phyloP scores from a whole-genome alignment of 2,329 filamentous ascomycete species.

The Trichoderma lentiforme region DNA sequence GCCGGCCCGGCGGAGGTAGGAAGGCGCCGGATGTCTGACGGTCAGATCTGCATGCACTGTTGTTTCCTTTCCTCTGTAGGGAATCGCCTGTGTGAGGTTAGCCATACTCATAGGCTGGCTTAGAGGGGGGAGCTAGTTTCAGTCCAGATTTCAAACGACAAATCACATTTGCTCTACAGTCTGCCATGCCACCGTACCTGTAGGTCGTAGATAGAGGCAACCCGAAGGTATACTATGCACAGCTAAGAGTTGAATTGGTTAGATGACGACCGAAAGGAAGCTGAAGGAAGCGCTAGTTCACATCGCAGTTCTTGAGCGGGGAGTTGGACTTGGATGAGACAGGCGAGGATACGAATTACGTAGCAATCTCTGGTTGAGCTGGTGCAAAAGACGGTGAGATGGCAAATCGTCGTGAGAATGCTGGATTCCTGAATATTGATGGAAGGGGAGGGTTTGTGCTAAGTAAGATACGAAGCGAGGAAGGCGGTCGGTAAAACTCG shows the following conservation, averaged over 20 bases:
- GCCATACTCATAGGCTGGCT: not conserved
- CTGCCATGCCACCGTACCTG: not conserved
- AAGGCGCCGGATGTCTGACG: not conserved
- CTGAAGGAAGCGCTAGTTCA: not conserved
- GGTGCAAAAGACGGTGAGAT: not conserved
- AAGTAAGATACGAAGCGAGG: not conserved
- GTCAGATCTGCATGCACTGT: not conserved
- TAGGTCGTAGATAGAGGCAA: not conserved
- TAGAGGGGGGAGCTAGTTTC: not conserved
- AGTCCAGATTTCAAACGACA: not conserved
- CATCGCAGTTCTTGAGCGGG: not conserved
- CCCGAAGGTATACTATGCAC: not conserved
- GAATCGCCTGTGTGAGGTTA: not conserved
- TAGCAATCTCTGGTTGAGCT: not conserved
- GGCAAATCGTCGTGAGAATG: not conserved
- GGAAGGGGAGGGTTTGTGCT: not conserved
- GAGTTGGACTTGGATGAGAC: not conserved
- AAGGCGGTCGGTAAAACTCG: not conserved
- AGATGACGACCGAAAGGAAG: not conserved
- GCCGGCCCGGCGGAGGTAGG: slow-evolving; percentile 4
- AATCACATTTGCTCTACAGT: not conserved
- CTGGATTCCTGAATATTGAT: not conserved
- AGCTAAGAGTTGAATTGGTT: not conserved
- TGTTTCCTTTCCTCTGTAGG: not conserved
- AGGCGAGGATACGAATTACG: not conserved